Percentiles rank a stretch among this genome's conserved stretches.
phyloP scores from a whole-genome alignment of 768 basidiomycete species.

The Kwoniella heveanensis region DNA sequence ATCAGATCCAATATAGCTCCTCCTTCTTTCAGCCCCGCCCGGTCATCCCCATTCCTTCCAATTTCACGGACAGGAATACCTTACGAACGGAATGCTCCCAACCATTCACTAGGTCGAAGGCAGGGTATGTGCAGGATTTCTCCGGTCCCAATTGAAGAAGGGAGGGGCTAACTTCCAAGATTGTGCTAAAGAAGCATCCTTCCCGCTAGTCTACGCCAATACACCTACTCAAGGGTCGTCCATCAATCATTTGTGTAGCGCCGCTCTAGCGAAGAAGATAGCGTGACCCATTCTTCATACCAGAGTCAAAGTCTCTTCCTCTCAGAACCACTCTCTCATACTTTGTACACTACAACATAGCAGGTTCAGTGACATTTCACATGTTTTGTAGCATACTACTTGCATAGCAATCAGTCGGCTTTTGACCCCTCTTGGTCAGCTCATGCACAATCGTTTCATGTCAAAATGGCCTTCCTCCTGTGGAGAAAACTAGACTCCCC shows the following conservation, averaged over 20 bases:
- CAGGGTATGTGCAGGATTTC: background rate
- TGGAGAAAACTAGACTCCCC: background rate
- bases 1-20: background rate
- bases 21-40: background rate
- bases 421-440: background rate
- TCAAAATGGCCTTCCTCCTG: background rate
- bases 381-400: background rate
- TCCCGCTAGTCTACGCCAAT: background rate
- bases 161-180: background rate
- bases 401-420: background rate
- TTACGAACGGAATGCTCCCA: slow-evolving; percentile 2
- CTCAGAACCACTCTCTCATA: no score
- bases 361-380: background rate
- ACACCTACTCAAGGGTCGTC: background rate
- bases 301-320: no score
- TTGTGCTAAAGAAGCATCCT: background rate
- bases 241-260: background rate
- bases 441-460: background rate
- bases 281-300: no score
- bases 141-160: background rate
- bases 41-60: slow-evolving; percentile 5
- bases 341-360: background rate
- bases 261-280: background rate
- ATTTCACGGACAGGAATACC: slow-evolving; percentile 13
- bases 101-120: slow-evolving; percentile 2